Evolutionary conservation across 345 rosid genomes (phyloP), one percentile per base, ranked within the genome.

Genomic region (Leavenworthia alabamica): DNA sequence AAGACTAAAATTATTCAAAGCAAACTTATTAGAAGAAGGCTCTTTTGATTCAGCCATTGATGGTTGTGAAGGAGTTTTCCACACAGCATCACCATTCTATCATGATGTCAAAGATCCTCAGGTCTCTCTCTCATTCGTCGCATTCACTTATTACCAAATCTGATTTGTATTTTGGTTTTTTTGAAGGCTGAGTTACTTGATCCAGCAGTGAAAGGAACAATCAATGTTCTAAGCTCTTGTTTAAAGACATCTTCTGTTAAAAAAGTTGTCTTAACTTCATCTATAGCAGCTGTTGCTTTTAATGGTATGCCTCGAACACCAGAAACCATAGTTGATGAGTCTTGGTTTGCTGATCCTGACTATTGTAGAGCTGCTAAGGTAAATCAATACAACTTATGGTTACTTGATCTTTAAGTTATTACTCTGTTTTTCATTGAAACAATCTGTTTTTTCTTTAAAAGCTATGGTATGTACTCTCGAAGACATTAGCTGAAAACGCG

Each of bases 391-490:
- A 13, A 36, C 7, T 47, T 3, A 1, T 20, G 13, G 23, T 63
- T 46, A 9, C 69, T n/a, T 70, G 64, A 23, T 48, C 20, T 20
- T 23, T 1, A 62, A 55, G 69, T 28, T 32, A 60, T 14, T 27
- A 43, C n/a, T n/a, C n/a, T n/a, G n/a, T n/a, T n/a, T 59, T 49
- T 3, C 3, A 40, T 60, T 9, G 54, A n/a, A 35, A 20, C 12
- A 6, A 8, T 69, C 5, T 36, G 10, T 24, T 2, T 20, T 3
- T 12, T 36, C 19, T n/a, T 56, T 64, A 82, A 70, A 62, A 70
- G 98, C 79, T 80, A 7, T 88, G 98, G 98, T 82, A 91, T 62
- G 83, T 81, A 60, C 82, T 91, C 23, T 88, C 98, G 3, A 91
- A 88, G 82, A 82, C 92, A 42, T 60, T 91, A 78, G 98, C 96